Evolutionary conservation across 192 early-diverging fungal genomes (phyloP), one percentile per base, ranked within the genome.

Genomic region (Diversispora epigaea): DNA sequence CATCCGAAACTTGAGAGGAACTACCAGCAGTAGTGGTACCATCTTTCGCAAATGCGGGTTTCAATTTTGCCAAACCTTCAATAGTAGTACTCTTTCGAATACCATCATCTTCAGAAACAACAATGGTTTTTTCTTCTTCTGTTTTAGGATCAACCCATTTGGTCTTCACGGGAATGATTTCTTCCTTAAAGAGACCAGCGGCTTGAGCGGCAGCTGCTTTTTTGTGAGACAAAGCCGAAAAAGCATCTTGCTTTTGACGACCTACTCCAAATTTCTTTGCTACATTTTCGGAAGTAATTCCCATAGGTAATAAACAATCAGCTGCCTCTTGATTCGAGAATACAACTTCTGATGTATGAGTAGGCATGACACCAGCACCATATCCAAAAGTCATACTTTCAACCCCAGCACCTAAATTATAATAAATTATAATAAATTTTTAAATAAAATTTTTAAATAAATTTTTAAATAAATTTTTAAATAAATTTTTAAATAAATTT

Each of bases 1-100:
- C 96, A 80, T 99, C 97, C 12, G 96, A 95, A 67, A 98, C 95
- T 88, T 99, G 95, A 64, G 97, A 99, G 54, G 95, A 91, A 79
- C 94, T 97, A 68, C 95, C 97, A 54, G 96, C 97, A 44, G 96
- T 97, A 64, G 96, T 94, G 72, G 85, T 80, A 67, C 95, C 96
- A 25, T 90, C 79, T 58, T 86, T 85, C 62, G 87, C 89, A 84
- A 99, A 98, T n/a, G 93, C 94, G 32, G 96, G 92, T 47, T 87
- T 86, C 69, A 95, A 86, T 81, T 97, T 96, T 83, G 87, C 85
- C 25, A 99, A 86, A 2, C 67, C 80, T 78, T 96, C 93, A 49
- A 88, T 76, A 61, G 94, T 94, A 71, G 94, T 92, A 40, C 83
- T 90, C 50, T 86, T 80, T 71, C 97, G 92, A 77, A 99, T 89